These are phyloP conservation scores for Rosellinia necatrix DNA, from an alignment of 2,329 filamentous ascomycete species.

Conservation along the genomic window DNA sequence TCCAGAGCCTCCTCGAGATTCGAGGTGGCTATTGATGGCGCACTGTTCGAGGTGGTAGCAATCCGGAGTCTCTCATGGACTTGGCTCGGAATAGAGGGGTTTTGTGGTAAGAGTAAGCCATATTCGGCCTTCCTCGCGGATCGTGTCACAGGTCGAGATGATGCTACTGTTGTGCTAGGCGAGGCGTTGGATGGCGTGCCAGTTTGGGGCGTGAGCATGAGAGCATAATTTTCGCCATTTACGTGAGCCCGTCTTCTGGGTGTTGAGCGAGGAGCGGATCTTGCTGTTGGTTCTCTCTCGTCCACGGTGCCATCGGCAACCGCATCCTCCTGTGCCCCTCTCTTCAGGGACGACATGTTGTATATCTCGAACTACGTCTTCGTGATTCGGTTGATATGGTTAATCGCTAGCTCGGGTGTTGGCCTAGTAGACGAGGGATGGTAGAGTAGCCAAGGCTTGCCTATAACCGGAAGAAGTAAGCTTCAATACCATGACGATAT, in stretches of 20 bases:
- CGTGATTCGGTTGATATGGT: neutral
- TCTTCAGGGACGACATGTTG: slow-evolving; percentile 8
- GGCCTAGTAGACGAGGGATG: neutral
- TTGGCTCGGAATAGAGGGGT: slow-evolving; percentile 9
- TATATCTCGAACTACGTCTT: neutral
- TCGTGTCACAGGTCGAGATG: slow-evolving; percentile 15
- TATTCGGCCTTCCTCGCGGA: slow-evolving; percentile 19
- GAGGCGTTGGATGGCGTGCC: neutral
- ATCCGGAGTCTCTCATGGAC: slow-evolving; percentile 23
- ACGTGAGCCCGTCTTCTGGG: neutral
- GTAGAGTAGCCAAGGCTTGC: neutral
- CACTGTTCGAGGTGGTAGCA: slow-evolving; percentile 8
- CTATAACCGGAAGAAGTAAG: slow-evolving; percentile 9
- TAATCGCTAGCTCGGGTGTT: neutral
- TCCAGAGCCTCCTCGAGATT: slow-evolving; percentile 31
- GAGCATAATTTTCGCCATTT: neutral
- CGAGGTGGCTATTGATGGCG: slow-evolving; percentile 12
- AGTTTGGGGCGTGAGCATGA: slow-evolving; percentile 20
- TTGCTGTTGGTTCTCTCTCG: neutral
- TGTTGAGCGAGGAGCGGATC: neutral
- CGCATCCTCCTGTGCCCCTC: neutral
- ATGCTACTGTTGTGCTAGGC: slow-evolving; percentile 11
- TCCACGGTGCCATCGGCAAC: neutral
- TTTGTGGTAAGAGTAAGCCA: slow-evolving; percentile 11
- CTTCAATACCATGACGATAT: neutral